Evolutionary conservation across 805 yeast genomes (phyloP).

Genomic region (Zygosaccharomyces kombuchaensis): DNA sequence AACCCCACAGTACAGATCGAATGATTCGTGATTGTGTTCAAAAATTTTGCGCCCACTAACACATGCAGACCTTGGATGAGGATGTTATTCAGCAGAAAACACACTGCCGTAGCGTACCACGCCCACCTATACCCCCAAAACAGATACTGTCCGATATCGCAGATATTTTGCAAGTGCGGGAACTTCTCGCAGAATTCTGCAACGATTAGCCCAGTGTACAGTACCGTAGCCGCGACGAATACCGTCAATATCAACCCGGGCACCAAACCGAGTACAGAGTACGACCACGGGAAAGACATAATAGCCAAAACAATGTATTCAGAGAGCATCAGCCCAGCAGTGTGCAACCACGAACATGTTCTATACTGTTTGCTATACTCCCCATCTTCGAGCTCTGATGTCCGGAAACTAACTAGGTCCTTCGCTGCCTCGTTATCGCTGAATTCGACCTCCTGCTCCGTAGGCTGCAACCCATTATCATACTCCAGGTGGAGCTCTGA

Average conservation of each 20-base stretch:
- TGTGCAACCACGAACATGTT: conserved; percentile 53
- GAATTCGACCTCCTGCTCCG: neutral
- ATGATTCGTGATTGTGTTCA: conserved; percentile 50
- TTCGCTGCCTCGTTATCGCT: conserved; percentile 2
- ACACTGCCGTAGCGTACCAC: conserved; percentile 54
- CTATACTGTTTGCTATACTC: conserved; percentile 42
- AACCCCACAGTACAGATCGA: conserved; percentile 51
- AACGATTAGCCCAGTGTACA: conserved; percentile 53
- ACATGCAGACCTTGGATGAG: conserved; percentile 58
- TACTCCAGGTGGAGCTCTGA: neutral
- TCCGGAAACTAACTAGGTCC: conserved; percentile 4
- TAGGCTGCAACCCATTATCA: neutral
- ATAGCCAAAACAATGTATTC: conserved; percentile 61
- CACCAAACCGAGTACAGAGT: conserved; percentile 53
- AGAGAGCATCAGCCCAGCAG: conserved; percentile 55
- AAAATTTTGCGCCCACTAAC: conserved; percentile 54
- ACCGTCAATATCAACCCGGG: conserved; percentile 55
- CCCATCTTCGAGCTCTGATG: conserved; percentile 21
- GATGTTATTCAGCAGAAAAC: conserved; percentile 52
- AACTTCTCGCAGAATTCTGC: conserved; percentile 51
- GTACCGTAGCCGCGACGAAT: conserved; percentile 46
- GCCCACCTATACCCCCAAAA: conserved; percentile 49
- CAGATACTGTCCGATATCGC: conserved; percentile 56
- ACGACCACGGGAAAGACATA: conserved; percentile 65
- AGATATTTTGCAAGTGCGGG: conserved; percentile 49